phyloP scores from a whole-genome alignment of 345 rosid genomes.

The Dovyalis caffra region DNA sequence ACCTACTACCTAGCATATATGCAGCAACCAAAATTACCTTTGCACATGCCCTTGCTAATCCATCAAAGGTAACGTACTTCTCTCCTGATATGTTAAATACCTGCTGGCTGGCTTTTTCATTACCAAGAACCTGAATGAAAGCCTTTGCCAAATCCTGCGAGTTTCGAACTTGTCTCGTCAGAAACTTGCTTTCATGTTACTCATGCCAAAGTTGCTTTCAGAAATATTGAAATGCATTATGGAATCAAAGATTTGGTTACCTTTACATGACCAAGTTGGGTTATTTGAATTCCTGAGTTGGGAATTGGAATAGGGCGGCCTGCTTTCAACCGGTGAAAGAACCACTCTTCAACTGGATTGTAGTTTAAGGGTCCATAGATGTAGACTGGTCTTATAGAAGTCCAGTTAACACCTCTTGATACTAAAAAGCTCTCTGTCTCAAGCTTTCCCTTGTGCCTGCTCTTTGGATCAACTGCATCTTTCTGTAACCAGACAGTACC shows the following conservation, averaged over 20 bases:
- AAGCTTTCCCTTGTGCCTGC: conserved; percentile 97
- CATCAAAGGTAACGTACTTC: conserved; percentile 84
- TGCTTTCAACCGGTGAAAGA: conserved; percentile 90
- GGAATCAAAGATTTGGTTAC: conserved; percentile 35
- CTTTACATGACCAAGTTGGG: conserved; percentile 97
- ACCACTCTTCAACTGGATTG: conserved; percentile 99
- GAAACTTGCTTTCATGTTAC: not conserved
- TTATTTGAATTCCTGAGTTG: conserved; percentile 72
- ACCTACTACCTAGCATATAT: not conserved
- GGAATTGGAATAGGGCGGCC: conserved; percentile 95
- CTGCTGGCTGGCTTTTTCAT: conserved; percentile 81
- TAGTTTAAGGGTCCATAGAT: conserved; percentile 96
- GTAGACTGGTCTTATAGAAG: conserved; percentile 90
- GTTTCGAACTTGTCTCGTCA: conserved; percentile 15
- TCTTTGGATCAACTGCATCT: conserved; percentile 96
- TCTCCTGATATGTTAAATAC: conserved; percentile 94
- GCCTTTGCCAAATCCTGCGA: conserved; percentile 86
- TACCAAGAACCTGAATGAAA: conserved; percentile 70
- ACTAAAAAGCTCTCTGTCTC: conserved; percentile 69
- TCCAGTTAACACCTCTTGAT: conserved; percentile 81
- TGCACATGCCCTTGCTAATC: conserved; percentile 91
- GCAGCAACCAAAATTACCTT: conserved; percentile 52
- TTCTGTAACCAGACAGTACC: conserved; percentile 30
- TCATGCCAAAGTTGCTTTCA: not conserved
- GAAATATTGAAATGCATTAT: not conserved